Conservation (phyloP, 768 basidiomycete genomes). For the Mycena albidolilacea region DNA sequence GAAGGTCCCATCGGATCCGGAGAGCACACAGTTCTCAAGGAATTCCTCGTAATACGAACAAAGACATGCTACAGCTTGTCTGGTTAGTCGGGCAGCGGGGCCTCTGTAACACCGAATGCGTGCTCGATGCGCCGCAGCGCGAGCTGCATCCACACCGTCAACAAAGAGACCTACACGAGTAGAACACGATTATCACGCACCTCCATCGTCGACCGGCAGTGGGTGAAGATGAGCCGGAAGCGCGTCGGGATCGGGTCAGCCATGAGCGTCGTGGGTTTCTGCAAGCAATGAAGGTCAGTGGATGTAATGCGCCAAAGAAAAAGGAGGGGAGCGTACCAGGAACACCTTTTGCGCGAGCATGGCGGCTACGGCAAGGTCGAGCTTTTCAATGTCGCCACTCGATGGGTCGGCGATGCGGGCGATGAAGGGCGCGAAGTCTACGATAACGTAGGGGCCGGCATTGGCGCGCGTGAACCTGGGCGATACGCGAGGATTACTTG, state of each 20-base stretch:
- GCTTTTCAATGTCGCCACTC: slow-evolving; percentile 1
- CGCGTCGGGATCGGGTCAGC: slow-evolving; percentile 36
- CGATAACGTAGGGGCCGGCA: slow-evolving; percentile 33
- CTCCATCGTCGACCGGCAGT: slow-evolving; percentile 25
- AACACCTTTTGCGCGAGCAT: slow-evolving; percentile 33
- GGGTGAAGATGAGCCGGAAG: slow-evolving; percentile 33
- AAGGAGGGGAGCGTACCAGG: slow-evolving; percentile 13
- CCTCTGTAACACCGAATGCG: slow-evolving; percentile 22
- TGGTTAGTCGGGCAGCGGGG: slow-evolving; percentile 12
- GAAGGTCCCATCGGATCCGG: too few species aligned
- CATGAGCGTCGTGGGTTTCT: slow-evolving; percentile 39
- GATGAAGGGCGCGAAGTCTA: slow-evolving; percentile 36
- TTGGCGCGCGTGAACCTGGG: slow-evolving; percentile 35
- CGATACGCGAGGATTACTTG: background rate
- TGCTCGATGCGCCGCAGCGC: slow-evolving; percentile 31
- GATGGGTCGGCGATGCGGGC: slow-evolving; percentile 22
- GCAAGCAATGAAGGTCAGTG: too few species aligned
- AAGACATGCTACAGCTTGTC: too few species aligned
- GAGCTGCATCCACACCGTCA: background rate
- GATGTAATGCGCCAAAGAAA: background rate
- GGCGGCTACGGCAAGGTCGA: slow-evolving; percentile 30
- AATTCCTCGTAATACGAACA: too few species aligned
- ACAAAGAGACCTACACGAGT: background rate
- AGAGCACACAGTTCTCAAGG: too few species aligned
- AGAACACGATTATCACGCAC: background rate